Conservation (phyloP, 1,284 basidiomycete species). For the Puccinia polysora region DNA sequence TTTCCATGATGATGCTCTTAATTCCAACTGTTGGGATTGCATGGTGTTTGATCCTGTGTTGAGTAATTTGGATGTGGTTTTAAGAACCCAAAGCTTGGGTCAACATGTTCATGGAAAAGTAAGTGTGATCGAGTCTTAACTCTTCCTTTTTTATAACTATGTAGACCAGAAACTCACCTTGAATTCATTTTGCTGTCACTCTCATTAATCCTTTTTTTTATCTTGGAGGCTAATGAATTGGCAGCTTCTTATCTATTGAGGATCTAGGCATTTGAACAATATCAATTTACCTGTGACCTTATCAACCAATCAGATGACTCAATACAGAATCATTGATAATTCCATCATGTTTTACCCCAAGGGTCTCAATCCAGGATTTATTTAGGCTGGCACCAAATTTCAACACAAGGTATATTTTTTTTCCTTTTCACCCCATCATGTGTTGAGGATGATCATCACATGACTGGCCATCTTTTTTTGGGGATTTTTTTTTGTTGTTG, state of each 20-base stretch:
- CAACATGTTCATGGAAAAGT: slow-evolving; percentile 4
- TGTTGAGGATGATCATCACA: too few species aligned
- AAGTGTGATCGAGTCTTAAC: too few species aligned
- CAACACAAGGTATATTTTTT: too few species aligned
- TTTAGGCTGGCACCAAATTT: too few species aligned
- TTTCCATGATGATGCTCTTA: not conserved
- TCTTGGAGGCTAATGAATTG: not conserved
- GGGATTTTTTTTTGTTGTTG: too few species aligned
- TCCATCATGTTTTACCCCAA: slow-evolving; percentile 13
- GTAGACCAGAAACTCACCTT: too few species aligned
- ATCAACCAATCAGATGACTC: slow-evolving; percentile 3
- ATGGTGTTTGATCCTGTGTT: not conserved
- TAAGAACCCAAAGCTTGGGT: not conserved
- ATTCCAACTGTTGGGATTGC: not conserved
- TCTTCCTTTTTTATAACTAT: too few species aligned
- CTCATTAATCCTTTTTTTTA: not conserved
- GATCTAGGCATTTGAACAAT: not conserved
- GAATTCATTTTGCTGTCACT: too few species aligned
- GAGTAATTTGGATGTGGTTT: not conserved
- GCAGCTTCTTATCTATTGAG: slow-evolving; percentile 17
- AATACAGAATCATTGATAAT: slow-evolving; percentile 19
- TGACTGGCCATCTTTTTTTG: too few species aligned
- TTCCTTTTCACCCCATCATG: too few species aligned
- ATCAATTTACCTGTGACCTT: slow-evolving; percentile 16
- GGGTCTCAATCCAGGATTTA: slow-evolving; percentile 10